These are phyloP conservation scores for Colletotrichum kahawae DNA, from an alignment of 2,329 filamentous ascomycete genomes.

Conservation along the genomic window DNA sequence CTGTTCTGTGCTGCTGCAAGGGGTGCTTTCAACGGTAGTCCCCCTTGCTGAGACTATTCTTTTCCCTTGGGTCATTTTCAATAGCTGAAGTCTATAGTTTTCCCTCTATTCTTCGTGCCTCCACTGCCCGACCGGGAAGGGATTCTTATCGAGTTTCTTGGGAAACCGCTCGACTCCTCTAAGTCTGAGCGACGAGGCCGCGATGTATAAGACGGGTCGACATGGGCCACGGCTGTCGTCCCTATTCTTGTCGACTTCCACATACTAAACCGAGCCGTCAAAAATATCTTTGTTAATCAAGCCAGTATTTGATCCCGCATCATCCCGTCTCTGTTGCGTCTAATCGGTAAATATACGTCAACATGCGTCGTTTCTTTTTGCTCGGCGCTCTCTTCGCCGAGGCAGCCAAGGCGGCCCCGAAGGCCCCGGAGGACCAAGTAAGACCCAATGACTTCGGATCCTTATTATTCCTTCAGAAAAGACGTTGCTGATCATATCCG, in stretches of 20 bases:
- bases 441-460: not conserved
- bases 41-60: conserved; percentile 10
- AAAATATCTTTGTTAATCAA: not conserved
- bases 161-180: not conserved
- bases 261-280: not conserved
- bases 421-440: not conserved
- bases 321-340: not conserved
- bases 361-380: not conserved
- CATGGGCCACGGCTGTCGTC: not conserved
- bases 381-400: not conserved
- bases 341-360: not conserved
- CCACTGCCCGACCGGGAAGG: not conserved
- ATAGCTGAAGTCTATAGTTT: not conserved
- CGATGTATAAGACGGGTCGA: not conserved
- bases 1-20: not conserved
- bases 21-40: not conserved
- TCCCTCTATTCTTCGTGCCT: not conserved
- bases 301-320: not conserved
- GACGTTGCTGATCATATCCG: not conserved
- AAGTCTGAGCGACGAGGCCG: not conserved
- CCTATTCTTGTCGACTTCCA: not conserved
- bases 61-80: not conserved
- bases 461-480: not conserved
- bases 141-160: not conserved
- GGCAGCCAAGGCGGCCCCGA: not conserved